A percentile compares a stretch with the other conserved stretches of the same genome.
Evolutionary conservation across 2,329 filamentous ascomycete species (phyloP).

Genomic region (Venturia nashicola): DNA sequence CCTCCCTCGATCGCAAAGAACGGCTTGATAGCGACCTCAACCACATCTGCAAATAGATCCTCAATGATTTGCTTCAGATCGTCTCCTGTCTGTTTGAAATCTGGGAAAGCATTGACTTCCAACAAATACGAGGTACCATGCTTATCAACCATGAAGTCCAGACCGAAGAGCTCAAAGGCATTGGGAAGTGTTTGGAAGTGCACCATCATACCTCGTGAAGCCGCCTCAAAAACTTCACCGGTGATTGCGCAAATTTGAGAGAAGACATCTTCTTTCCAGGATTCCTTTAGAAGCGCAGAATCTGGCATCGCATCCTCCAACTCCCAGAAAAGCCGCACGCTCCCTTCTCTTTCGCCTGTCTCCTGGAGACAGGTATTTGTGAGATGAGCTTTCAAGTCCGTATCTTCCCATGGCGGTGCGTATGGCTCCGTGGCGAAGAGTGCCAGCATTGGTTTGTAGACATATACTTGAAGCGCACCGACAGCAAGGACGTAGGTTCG

Average conservation of each 20-base stretch:
- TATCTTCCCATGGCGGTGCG: conserved; percentile 43
- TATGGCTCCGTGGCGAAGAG: conserved; percentile 77
- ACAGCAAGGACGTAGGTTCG: conserved; percentile 78
- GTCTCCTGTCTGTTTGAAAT: conserved; percentile 82
- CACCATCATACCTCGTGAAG: conserved; percentile 68
- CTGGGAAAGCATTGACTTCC: conserved; percentile 92
- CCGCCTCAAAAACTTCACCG: conserved; percentile 73
- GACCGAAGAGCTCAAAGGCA: conserved; percentile 81
- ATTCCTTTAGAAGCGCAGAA: neutral
- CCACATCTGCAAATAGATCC: conserved; percentile 63
- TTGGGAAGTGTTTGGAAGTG: conserved; percentile 87
- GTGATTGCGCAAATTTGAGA: conserved; percentile 62
- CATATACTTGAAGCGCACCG: conserved; percentile 67
- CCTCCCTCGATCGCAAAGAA: conserved; percentile 44
- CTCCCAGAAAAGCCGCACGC: conserved; percentile 64
- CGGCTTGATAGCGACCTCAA: conserved; percentile 51
- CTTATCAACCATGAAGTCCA: conserved; percentile 77
- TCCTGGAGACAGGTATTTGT: conserved; percentile 93
- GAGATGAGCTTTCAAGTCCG: conserved; percentile 62
- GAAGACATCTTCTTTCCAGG: conserved; percentile 53
- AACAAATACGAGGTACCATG: conserved; percentile 58
- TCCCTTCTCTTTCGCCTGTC: conserved; percentile 41
- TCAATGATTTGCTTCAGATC: conserved; percentile 60
- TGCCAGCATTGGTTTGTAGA: conserved; percentile 84
- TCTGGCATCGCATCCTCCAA: conserved; percentile 34